Base-by-base conservation (phyloP, 1,139 yeast species). In the Sugiyamaella novakii region DNA sequence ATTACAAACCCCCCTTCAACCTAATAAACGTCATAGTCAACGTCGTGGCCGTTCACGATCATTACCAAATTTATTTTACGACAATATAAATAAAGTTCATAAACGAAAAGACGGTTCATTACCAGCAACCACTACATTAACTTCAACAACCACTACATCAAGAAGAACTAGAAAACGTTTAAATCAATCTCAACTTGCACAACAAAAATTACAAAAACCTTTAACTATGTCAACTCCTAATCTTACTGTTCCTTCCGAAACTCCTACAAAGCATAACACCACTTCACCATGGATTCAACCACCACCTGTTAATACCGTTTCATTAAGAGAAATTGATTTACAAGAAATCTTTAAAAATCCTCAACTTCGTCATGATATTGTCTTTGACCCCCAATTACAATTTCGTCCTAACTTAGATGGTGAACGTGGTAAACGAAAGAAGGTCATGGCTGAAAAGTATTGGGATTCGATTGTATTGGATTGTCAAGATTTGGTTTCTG, bases 391-490 rank as follows among this genome's bases (percentile, higher is more conserved):
- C 14, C 88, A 87, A 64, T 75, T 91, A 52, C 96, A 89, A 72
- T 89, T 89, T 67, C 77, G 96, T 59, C 96, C 97, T 35, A 87
- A 91, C 65, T 72, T 88, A 59, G 95, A 89, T 67, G 95, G 96
- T 46, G 96, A 87, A 68, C 74, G 96, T 49, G 96, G 96, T 31
- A 76, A 81, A 58, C 77, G 89, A 54, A 87, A 88, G 75, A 84
- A 83, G 66, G 70, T 77, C 50, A 74, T 84, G 39, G 84, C 89
- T 43, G 95, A 86, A 62, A 81, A 78, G 61, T 88, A 89, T 68
- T 91, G 98, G 98, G 71, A 72, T 47, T 85, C 84, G 58, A 81
- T 91, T 44, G 82, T 79, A 56, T 69, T 69, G 47, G 96, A 88
- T 66, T 77, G 82, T 55, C 56, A 57, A 34, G 58, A 53, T 5